A percentile compares a stretch with the other conserved stretches of the same genome.
phyloP scores from a whole-genome alignment of 768 basidiomycete species.

The Sporobolomyces pararoseus region DNA sequence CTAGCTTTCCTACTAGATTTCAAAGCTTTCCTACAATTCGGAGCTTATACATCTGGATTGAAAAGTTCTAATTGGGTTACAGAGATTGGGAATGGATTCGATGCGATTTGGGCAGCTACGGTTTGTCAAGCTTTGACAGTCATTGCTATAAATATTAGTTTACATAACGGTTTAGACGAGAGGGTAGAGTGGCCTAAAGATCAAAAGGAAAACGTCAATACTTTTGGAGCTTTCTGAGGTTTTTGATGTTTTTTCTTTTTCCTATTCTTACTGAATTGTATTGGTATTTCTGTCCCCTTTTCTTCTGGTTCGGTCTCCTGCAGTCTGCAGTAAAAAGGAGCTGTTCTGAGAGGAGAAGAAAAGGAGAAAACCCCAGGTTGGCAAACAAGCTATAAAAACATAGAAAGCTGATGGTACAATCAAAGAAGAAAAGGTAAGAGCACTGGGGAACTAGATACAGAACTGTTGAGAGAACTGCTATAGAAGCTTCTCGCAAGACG shows the following conservation, averaged over 20 bases:
- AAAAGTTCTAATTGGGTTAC: background rate
- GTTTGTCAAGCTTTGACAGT: background rate
- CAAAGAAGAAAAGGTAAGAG: background rate
- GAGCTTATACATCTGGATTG: background rate
- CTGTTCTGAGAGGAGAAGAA: too few relatives aligned
- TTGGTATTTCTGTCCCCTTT: too few relatives aligned
- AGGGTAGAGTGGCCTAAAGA: slow-evolving; percentile 28
- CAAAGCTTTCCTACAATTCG: background rate
- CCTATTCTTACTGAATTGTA: background rate
- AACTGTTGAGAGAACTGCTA: slow-evolving; percentile 8
- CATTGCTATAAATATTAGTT: slow-evolving; percentile 15
- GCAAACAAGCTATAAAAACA: background rate
- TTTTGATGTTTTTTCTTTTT: background rate
- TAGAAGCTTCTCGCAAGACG: too few relatives aligned
- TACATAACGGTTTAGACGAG: slow-evolving; percentile 39
- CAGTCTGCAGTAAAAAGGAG: too few relatives aligned
- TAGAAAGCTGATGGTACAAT: background rate
- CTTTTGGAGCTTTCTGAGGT: background rate
- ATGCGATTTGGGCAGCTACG: slow-evolving; percentile 24
- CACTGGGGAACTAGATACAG: background rate
- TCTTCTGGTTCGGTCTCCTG: too few relatives aligned
- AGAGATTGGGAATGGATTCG: slow-evolving; percentile 18
- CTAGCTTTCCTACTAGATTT: background rate
- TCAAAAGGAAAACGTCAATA: background rate
- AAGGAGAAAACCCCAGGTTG: background rate